These are phyloP conservation scores for Xylariaceae sp. DNA, from an alignment of 2,329 filamentous ascomycete genomes.

Conservation along the genomic window DNA sequence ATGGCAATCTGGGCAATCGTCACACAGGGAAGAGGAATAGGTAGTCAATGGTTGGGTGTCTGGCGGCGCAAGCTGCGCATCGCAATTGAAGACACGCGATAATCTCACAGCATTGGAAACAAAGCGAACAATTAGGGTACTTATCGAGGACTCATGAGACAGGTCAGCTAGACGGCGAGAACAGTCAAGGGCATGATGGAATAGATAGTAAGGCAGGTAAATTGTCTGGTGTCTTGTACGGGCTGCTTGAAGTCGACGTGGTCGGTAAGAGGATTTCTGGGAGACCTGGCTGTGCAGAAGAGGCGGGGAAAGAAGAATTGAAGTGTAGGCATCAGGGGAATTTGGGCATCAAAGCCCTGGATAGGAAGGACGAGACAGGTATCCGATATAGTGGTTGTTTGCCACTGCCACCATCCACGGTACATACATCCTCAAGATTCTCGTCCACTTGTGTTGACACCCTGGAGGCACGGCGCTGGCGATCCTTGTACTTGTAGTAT, in stretches of 20 bases:
- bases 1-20: conserved; percentile 34
- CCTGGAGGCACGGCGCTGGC: no score
- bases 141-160: background rate
- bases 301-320: background rate
- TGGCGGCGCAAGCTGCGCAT: conserved; percentile 5
- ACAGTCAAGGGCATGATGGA: background rate
- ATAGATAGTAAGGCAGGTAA: background rate
- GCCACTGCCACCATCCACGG: background rate
- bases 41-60: background rate
- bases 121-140: background rate
- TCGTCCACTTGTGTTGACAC: background rate
- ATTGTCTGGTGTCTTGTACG: background rate
- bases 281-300: background rate
- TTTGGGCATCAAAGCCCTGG: background rate
- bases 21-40: background rate
- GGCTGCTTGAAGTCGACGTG: background rate
- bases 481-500: no score
- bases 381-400: background rate
- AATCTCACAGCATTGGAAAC: background rate
- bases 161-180: background rate
- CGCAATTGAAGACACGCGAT: background rate
- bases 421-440: background rate
- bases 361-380: background rate
- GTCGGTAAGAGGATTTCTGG: background rate
- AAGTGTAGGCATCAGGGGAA: background rate